Conservation (phyloP, 345 rosid genomes). For the Moricandia arvensis region DNA sequence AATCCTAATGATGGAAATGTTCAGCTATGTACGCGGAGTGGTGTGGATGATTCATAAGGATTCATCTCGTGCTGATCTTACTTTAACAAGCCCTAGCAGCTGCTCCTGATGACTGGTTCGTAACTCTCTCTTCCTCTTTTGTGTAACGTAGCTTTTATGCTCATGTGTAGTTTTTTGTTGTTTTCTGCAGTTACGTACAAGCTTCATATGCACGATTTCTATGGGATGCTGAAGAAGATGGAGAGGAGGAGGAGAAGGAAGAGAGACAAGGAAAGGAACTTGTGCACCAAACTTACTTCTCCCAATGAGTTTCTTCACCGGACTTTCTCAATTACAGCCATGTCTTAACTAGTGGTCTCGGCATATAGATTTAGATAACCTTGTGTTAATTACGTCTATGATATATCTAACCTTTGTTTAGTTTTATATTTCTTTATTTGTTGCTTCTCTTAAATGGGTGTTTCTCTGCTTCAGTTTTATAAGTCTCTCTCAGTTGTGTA, state of each 20-base stretch:
- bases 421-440: conserved; percentile 1
- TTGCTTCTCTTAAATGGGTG: background rate
- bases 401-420: conserved; percentile 30
- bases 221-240: conserved; percentile 79
- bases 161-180: background rate
- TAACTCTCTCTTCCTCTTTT: background rate
- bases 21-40: conserved; percentile 75
- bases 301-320: conserved; percentile 39
- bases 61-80: conserved; percentile 68
- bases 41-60: conserved; percentile 78
- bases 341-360: conserved; percentile 40
- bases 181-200: conserved; percentile 59
- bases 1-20: conserved; percentile 67
- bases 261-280: conserved; percentile 18
- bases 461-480: background rate
- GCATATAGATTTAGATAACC: conserved; percentile 34
- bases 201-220: conserved; percentile 90
- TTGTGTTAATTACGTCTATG: conserved; percentile 12
- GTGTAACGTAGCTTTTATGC: background rate
- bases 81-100: conserved; percentile 77
- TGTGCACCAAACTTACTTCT: conserved; percentile 25
- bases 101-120: conserved; percentile 81
- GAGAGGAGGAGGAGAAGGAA: conserved; percentile 25
- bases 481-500: conserved; percentile 19
- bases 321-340: conserved; percentile 54